Evolutionary conservation across 2,329 filamentous ascomycete genomes (phyloP).

Genomic region (Geosmithia morbida): DNA sequence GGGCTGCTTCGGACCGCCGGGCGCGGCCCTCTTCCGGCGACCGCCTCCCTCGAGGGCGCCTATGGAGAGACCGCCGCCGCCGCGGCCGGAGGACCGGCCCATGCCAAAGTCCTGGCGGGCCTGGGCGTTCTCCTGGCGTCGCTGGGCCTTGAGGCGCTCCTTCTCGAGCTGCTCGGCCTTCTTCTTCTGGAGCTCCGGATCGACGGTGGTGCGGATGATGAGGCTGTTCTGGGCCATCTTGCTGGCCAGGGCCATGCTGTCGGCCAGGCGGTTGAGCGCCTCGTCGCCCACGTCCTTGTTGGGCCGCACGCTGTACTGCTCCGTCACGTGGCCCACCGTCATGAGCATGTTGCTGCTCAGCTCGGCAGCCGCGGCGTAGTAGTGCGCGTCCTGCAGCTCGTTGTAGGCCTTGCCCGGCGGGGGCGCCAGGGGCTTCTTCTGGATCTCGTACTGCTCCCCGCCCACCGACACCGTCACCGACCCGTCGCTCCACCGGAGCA

Average conservation of each 20-base stretch:
- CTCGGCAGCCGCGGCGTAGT: constrained; percentile 61
- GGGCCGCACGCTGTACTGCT: constrained; percentile 54
- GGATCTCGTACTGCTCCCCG: constrained; percentile 61
- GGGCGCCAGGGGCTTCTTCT: constrained; percentile 55
- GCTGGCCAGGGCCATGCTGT: constrained; percentile 49
- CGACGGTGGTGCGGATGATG: constrained; percentile 55
- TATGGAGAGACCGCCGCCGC: constrained; percentile 46
- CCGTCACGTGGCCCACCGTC: constrained; percentile 62
- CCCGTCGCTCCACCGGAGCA: constrained; percentile 69
- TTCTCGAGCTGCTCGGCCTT: constrained; percentile 62
- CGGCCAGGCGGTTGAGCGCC: constrained; percentile 53
- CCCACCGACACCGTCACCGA: constrained; percentile 64
- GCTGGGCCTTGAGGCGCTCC: constrained; percentile 52
- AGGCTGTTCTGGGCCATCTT: constrained; percentile 44
- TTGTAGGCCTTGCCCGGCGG: constrained; percentile 44
- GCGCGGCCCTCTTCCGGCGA: constrained; percentile 38
- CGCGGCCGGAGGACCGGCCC: constrained; percentile 13
- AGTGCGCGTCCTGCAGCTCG: constrained; percentile 56
- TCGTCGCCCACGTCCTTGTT: constrained; percentile 56
- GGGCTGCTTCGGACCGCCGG: constrained; percentile 31
- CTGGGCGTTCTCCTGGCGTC: constrained; percentile 53
- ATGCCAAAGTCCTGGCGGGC: constrained; percentile 48
- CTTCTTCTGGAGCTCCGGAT: constrained; percentile 62
- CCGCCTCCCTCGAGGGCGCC: constrained; percentile 54
- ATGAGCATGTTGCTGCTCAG: constrained; percentile 53